Percentiles rank a stretch among this genome's conserved stretches.
Evolutionary conservation across 2,329 filamentous ascomycete species (phyloP).

Genomic region (Penicillium verrucosum): DNA sequence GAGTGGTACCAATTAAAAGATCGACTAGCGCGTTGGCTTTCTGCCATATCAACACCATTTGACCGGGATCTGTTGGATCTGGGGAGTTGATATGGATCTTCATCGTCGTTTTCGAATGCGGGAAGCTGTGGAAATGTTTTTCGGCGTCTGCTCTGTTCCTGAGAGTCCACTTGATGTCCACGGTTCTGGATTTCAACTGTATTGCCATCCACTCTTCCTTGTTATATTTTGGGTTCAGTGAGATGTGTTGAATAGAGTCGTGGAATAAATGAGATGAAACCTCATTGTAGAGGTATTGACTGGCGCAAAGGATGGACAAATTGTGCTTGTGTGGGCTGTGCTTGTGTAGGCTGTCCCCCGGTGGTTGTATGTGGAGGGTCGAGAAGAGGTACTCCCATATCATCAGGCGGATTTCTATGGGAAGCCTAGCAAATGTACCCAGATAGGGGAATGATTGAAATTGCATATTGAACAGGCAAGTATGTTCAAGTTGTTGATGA

Average conservation of each 20-base stretch:
- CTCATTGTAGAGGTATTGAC: conserved; percentile 2
- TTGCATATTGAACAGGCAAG: not conserved
- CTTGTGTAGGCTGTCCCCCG: not conserved
- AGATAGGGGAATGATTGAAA: not conserved
- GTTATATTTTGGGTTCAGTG: not conserved
- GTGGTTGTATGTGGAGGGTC: not conserved
- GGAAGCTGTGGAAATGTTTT: not conserved
- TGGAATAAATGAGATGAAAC: conserved; percentile 3
- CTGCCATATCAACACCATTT: not conserved
- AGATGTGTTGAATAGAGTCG: not conserved
- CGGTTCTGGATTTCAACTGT: not conserved
- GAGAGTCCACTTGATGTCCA: not conserved
- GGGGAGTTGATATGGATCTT: not conserved
- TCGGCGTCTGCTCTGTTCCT: not conserved
- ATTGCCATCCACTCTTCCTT: not conserved
- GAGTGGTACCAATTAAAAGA: not conserved
- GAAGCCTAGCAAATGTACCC: not conserved
- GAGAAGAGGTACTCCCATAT: conserved; percentile 4
- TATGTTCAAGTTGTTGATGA: not conserved
- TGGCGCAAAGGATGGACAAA: conserved; percentile 1
- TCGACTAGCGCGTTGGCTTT: not conserved
- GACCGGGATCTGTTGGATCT: not conserved
- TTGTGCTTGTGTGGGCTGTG: not conserved
- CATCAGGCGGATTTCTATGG: conserved; percentile 1
- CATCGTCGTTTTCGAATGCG: not conserved